phyloP scores from a whole-genome alignment of 352 stramenopile species.

The Phytophthora tubulina region DNA sequence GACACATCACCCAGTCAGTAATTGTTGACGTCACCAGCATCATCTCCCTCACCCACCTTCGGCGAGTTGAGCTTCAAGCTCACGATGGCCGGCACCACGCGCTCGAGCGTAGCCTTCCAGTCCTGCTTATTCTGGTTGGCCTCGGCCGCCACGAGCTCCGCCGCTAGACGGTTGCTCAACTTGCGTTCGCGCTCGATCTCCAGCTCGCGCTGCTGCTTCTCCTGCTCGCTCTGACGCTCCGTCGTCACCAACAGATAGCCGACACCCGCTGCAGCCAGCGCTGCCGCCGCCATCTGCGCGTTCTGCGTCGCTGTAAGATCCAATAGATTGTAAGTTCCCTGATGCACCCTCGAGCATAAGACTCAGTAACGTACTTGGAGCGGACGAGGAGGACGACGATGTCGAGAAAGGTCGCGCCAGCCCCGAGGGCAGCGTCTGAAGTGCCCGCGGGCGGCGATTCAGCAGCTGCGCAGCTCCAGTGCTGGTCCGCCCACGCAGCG shows the following conservation, averaged over 20 bases:
- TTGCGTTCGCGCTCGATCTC: slow-evolving; percentile 72
- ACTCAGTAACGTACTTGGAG: slow-evolving; percentile 33
- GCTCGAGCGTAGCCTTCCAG: slow-evolving; percentile 89
- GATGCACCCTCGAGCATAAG: neutral
- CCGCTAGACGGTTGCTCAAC: slow-evolving; percentile 70
- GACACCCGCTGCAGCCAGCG: slow-evolving; percentile 47
- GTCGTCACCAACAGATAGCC: slow-evolving; percentile 63
- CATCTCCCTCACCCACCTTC: slow-evolving; percentile 52
- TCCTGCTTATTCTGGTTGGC: slow-evolving; percentile 71
- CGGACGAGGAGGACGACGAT: slow-evolving; percentile 21
- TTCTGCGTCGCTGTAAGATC: slow-evolving; percentile 35
- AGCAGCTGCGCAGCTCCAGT: neutral
- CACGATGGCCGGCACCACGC: slow-evolving; percentile 87
- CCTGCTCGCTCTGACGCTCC: slow-evolving; percentile 51
- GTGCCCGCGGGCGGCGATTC: neutral
- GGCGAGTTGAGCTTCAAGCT: slow-evolving; percentile 91
- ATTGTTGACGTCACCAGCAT: slow-evolving; percentile 11
- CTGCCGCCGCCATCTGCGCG: slow-evolving; percentile 37
- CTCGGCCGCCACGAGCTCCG: slow-evolving; percentile 75
- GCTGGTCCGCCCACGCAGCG: slow-evolving; percentile 1
- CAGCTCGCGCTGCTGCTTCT: slow-evolving; percentile 70
- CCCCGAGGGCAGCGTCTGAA: slow-evolving; percentile 20
- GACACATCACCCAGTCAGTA: slow-evolving; percentile 7
- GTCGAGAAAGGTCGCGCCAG: slow-evolving; percentile 31
- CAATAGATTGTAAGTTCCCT: slow-evolving; percentile 13